Evolutionary conservation across 2,329 filamentous ascomycete genomes (phyloP).

Genomic region (Lachnellula arida): DNA sequence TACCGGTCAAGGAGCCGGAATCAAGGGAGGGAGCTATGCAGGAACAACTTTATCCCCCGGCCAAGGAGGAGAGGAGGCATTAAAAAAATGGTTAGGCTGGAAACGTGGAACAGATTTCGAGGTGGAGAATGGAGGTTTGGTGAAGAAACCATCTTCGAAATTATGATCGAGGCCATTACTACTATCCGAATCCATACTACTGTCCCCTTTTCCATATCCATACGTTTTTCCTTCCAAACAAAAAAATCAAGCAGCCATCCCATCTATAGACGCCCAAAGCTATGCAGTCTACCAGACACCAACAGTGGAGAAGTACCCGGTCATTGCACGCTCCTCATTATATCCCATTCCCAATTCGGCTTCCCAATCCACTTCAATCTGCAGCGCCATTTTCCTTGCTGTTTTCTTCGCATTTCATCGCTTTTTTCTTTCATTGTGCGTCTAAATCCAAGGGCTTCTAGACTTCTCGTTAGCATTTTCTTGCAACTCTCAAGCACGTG

Average conservation of each 20-base stretch:
- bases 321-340: not conserved
- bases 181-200: slow-evolving; percentile 2
- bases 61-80: slow-evolving; percentile 63
- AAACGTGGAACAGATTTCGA: slow-evolving; percentile 64
- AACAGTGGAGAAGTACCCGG: not conserved
- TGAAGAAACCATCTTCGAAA: slow-evolving; percentile 42
- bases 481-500: not conserved
- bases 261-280: not conserved
- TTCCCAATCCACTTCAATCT: not conserved
- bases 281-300: not conserved
- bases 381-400: not conserved
- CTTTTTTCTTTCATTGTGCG: not conserved
- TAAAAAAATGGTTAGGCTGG: slow-evolving; percentile 76
- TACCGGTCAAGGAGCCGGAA: slow-evolving; percentile 57
- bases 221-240: not conserved
- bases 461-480: not conserved
- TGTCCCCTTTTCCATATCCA: not conserved
- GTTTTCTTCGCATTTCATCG: not conserved
- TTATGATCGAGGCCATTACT: slow-evolving; percentile 33
- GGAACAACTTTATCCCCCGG: slow-evolving; percentile 59
- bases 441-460: not conserved
- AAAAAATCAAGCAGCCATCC: not conserved
- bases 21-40: slow-evolving; percentile 63
- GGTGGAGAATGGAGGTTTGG: slow-evolving; percentile 58
- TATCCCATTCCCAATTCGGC: not conserved